phyloP scores from a whole-genome alignment of 1,284 basidiomycete genomes.

The Leccinum griseonigrum region DNA sequence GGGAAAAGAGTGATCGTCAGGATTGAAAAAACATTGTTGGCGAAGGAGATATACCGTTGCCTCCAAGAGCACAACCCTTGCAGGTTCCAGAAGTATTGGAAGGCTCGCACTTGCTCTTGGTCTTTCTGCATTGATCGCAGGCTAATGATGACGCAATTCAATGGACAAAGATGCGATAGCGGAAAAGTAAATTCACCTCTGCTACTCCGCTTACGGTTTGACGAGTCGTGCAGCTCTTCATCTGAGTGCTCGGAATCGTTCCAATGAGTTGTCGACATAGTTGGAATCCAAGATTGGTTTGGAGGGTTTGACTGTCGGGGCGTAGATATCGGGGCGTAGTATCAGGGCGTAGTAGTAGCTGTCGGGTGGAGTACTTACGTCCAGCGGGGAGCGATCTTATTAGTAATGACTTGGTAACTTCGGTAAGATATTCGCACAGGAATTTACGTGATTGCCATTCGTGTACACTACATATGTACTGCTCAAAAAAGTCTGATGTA shows the following conservation, averaged over 20 bases:
- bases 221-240: slow-evolving; percentile 46
- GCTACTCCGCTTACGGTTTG: slow-evolving; percentile 62
- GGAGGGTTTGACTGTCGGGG: slow-evolving; percentile 2
- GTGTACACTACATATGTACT: not conserved
- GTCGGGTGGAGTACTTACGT: no score
- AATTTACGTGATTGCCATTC: not conserved
- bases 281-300: slow-evolving; percentile 23
- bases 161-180: slow-evolving; percentile 1
- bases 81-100: slow-evolving; percentile 51
- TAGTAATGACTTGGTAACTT: not conserved
- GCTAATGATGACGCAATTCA: slow-evolving; percentile 40
- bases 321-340: not conserved
- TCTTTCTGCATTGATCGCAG: slow-evolving; percentile 82
- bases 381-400: not conserved
- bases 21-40: not conserved
- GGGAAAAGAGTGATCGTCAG: slow-evolving; percentile 16
- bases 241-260: slow-evolving; percentile 59
- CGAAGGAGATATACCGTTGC: slow-evolving; percentile 48
- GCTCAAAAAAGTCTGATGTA: not conserved
- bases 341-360: no score
- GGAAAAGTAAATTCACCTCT: slow-evolving; percentile 45
- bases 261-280: slow-evolving; percentile 39
- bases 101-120: slow-evolving; percentile 83
- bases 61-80: slow-evolving; percentile 64
- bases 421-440: not conserved